Base-by-base conservation (phyloP, 805 yeast species). In the Myxozyma mucilagina region DNA sequence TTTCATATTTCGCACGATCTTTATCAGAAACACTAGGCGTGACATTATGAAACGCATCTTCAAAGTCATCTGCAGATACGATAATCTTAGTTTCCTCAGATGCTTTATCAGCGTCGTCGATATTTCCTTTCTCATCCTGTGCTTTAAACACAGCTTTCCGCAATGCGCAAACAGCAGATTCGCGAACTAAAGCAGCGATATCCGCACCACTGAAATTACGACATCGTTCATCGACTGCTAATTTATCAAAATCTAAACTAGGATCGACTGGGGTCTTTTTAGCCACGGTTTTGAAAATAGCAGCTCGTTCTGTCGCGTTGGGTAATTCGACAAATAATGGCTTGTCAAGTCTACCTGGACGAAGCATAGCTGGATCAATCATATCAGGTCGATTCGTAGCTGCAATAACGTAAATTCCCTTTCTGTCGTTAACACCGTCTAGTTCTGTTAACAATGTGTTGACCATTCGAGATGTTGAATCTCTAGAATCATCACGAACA, bases 311-410 rank as follows among this genome's bases (percentile, higher is more conserved):
- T 2, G 77, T 79, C 0, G 84, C 82, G 6, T 84, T 82, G 3
- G 99, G 99, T 54, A 93, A 79, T 72, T 93, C 97, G 32, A 93
- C 93, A 74, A 87, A 93, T 48, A 93, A 77, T 1, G 97, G 90
- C 75, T 93, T 94, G 72, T 94, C 98, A 69, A 93, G 80, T 74
- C 99, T 84, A 5, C 98, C 99, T 0, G 98, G 98, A 72, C 99
- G 83, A 48, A 94, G 76, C 98, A 93, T 94, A 0, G 99, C 99
- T 3, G 97, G 91, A 74, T 93, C 99, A 66, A 93, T 94, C 90
- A 93, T 93, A 73, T 93, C 99, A 0, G 98, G 98, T 72, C 99
- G 82, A 70, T 93, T 93, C 0, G 99, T 93, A 1, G 99, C 99
- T 34, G 97, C 98, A 67, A 93, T 84, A 3, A 93, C 98, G 73